Evolutionary conservation across 2,329 filamentous ascomycete species (phyloP), one percentile per base, ranked within the genome.

Genomic region (Ophioceras dolichostomum): DNA sequence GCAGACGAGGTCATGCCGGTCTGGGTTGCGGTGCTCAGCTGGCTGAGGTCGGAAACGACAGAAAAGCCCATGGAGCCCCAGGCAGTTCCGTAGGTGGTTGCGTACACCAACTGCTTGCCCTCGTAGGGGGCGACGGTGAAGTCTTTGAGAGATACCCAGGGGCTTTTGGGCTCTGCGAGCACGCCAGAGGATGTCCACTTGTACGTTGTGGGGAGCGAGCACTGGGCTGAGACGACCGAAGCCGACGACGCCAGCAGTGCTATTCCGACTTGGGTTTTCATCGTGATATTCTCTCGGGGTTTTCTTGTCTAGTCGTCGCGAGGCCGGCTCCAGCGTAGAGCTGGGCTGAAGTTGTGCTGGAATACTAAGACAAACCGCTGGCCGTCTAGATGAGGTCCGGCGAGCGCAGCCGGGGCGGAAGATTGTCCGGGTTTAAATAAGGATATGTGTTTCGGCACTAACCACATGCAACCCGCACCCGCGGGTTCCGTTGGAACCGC

Each of bases 41-140:
- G 58, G 13, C 57, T 52, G 62, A 65, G 77, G 58, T 73, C 59
- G 2, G 55, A 55, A 52, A 80, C 69, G 38, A 62, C 56, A 17
- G 59, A 61, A 43, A 80, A 79, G 55, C 55, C 62, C 66, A 79
- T 70, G 10, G 74, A 78, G 43, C 72, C 70, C 45, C 65, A 79
- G 39, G 34, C 59, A 2, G 57, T 49, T 2, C 58, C 59, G 0
- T 49, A 46, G 41, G 51, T 62, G 1, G 72, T 67, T 2, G 58
- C 74, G 47, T 80, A 81, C 3, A 80, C 74, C 6, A 80, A 62
- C 43, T 78, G 62, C 52, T 76, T 50, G 38, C 65, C 69, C 24
- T 79, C 70, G 59, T 73, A 73, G 2, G 57, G 49, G 16, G 65
- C 66, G 37, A 52, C 49, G 18, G 69, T 76, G 55, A 80, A 79